Evolutionary conservation across 2,329 filamentous ascomycete genomes (phyloP).

Genomic region (Pyricularia grisea): DNA sequence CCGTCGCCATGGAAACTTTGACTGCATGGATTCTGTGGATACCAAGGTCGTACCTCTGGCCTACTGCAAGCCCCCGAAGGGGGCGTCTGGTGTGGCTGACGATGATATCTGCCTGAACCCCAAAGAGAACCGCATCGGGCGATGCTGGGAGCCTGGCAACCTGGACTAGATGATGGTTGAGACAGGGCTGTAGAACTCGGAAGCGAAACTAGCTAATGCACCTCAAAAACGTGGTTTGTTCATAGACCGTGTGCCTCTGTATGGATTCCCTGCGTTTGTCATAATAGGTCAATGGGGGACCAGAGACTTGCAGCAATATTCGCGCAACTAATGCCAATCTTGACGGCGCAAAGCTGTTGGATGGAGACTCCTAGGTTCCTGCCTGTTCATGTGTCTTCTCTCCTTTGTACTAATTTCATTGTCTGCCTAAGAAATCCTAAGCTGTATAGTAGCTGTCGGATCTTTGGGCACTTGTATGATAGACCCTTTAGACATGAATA

Average conservation of each 20-base stretch:
- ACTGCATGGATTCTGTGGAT: neutral
- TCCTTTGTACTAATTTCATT: too few relatives aligned
- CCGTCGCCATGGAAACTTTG: neutral
- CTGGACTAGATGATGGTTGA: neutral
- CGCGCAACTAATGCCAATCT: too few relatives aligned
- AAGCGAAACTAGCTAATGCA: neutral
- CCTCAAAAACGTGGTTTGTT: neutral
- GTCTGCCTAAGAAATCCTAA: too few relatives aligned
- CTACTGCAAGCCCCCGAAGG: neutral
- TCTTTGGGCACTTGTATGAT: too few relatives aligned
- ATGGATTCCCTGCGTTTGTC: neutral
- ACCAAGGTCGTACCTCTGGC: neutral
- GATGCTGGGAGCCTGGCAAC: slow-evolving; percentile 3
- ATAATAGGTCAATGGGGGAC: neutral
- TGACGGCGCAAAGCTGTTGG: too few relatives aligned
- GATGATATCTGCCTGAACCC: slow-evolving; percentile 5
- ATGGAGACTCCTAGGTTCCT: too few relatives aligned
- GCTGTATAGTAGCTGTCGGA: too few relatives aligned
- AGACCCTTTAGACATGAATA: too few relatives aligned
- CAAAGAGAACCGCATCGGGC: neutral
- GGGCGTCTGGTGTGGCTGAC: neutral
- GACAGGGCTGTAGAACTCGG: neutral
- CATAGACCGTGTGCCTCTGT: neutral
- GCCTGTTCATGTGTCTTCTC: too few relatives aligned
- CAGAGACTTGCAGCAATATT: neutral